Percentiles rank a stretch among this genome's conserved stretches.
These are phyloP conservation scores for Cordia subcordata DNA, from an alignment of 257 asterid species.

Conservation along the genomic window DNA sequence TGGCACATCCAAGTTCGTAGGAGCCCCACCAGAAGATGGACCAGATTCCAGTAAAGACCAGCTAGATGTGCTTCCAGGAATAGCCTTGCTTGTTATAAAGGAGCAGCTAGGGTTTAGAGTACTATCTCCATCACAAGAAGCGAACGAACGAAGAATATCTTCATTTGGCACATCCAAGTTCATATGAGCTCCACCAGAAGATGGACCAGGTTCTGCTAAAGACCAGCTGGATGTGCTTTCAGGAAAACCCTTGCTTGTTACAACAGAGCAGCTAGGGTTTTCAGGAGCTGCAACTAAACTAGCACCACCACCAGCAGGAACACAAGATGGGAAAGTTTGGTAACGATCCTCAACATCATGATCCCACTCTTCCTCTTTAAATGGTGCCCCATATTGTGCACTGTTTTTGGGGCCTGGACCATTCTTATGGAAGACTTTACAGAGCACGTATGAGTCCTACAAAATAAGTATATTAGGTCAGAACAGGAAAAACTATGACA, in stretches of 20 bases:
- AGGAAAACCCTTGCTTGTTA: slow-evolving; percentile 15
- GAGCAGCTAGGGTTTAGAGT: slow-evolving; percentile 12
- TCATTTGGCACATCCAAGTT: slow-evolving; percentile 23
- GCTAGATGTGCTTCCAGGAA: slow-evolving; percentile 19
- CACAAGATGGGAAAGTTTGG: slow-evolving; percentile 23
- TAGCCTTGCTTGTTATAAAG: slow-evolving; percentile 8
- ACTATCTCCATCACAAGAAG: slow-evolving; percentile 29
- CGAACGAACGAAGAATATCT: slow-evolving; percentile 37
- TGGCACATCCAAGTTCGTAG: slow-evolving; percentile 13
- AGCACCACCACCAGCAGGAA: slow-evolving; percentile 6
- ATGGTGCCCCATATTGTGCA: slow-evolving; percentile 94
- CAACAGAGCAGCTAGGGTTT: slow-evolving; percentile 18
- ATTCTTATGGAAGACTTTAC: slow-evolving; percentile 71
- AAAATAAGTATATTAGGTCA: slow-evolving; percentile 7
- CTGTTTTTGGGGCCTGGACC: slow-evolving; percentile 87
- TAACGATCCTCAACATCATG: slow-evolving; percentile 29
- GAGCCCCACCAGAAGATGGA: slow-evolving; percentile 22
- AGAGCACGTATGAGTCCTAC: slow-evolving; percentile 72
- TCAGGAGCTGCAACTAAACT: slow-evolving; percentile 13
- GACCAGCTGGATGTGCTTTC: slow-evolving; percentile 17
- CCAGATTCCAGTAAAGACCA: slow-evolving; percentile 24
- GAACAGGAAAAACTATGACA: background rate
- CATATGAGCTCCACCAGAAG: slow-evolving; percentile 17
- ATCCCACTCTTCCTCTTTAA: slow-evolving; percentile 78
- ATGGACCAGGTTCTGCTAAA: slow-evolving; percentile 25